A percentile compares a stretch with the other conserved stretches of the same genome.
These are phyloP conservation scores for Epichloe sp. DNA, from an alignment of 2,329 filamentous ascomycete genomes.

Conservation along the genomic window DNA sequence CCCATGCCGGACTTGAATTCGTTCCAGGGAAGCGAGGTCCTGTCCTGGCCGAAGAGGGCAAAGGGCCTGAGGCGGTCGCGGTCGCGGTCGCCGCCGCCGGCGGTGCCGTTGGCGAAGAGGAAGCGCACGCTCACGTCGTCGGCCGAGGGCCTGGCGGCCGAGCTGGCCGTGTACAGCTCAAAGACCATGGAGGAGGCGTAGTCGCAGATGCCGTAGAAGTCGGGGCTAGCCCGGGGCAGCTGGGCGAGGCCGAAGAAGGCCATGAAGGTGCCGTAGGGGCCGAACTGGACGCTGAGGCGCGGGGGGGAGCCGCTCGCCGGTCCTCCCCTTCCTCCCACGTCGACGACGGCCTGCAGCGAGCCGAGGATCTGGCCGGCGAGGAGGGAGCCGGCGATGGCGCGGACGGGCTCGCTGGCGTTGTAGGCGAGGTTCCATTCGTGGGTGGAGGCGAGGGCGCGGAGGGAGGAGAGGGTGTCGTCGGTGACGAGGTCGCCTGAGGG, in stretches of 20 bases:
- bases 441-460: slow-evolving; percentile 60
- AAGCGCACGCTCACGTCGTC: slow-evolving; percentile 45
- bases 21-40: slow-evolving; percentile 48
- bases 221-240: slow-evolving; percentile 33
- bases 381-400: slow-evolving; percentile 45
- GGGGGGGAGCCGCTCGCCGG: slow-evolving; percentile 10
- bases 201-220: slow-evolving; percentile 69
- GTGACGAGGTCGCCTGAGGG: slow-evolving; percentile 47
- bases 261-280: slow-evolving; percentile 48
- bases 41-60: slow-evolving; percentile 46
- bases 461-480: slow-evolving; percentile 41
- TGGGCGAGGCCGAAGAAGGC: slow-evolving; percentile 49
- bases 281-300: slow-evolving; percentile 40
- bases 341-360: slow-evolving; percentile 39
- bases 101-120: slow-evolving; percentile 47
- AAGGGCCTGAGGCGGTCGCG: slow-evolving; percentile 38
- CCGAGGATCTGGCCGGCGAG: slow-evolving; percentile 42
- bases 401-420: slow-evolving; percentile 57
- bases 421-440: slow-evolving; percentile 78
- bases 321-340: too few species aligned
- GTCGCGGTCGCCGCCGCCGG: slow-evolving; percentile 25
- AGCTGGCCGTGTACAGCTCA: slow-evolving; percentile 48
- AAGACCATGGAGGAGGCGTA: slow-evolving; percentile 75
- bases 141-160: slow-evolving; percentile 25
- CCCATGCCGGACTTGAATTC: slow-evolving; percentile 52